Evolutionary conservation across 192 early-diverging fungal genomes (phyloP), one percentile per base, ranked within the genome.

Genomic region (Coemansia sp.): DNA sequence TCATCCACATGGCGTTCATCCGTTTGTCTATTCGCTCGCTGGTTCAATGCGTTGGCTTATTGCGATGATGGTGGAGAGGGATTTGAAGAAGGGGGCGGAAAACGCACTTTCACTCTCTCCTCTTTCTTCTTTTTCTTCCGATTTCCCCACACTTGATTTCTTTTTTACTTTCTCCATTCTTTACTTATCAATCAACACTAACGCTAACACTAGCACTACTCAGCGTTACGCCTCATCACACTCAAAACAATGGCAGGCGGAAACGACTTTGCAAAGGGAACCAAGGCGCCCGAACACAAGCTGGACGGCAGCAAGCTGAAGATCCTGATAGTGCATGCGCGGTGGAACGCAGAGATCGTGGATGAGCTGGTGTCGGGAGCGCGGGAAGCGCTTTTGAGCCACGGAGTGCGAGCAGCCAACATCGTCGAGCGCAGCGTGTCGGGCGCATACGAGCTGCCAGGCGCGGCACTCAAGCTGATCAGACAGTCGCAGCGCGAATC

Each of bases 401-500:
- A 89, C 71, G 82, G 87, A 6, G 97, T 99, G 48, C 58, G 68
- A 37, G 67, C 78, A 32, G 83, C 85, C 22, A 93, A 98, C 83
- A 92, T 99, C 54, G 82, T 80, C 41, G 75, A 94, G 32, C 73
- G 88, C 55, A 85, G 87, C 40, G 96, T 99, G 0, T 89, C 96
- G 6, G 98, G 98, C 16, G 87, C 95, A 4, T 99, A 91, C 71
- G 98, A 99, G 80, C 86, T 99, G 11, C 98, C 98, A 3, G 94
- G 92, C 73, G 95, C 94, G 1, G 87, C 93, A 49, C 86, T 91
- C 74, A 74, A 80, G 32, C 87, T 96, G 32, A 86, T 98, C 66
- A 74, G 87, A 63, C 76, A 87, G 69, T 88, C 89, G 36, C 87
- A 89, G 76, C 84, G 76, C 40, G 73, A 80, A 54, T 76, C 78